Conservation (phyloP, 2,329 filamentous ascomycete genomes). For the Aureobasidium lini region DNA sequence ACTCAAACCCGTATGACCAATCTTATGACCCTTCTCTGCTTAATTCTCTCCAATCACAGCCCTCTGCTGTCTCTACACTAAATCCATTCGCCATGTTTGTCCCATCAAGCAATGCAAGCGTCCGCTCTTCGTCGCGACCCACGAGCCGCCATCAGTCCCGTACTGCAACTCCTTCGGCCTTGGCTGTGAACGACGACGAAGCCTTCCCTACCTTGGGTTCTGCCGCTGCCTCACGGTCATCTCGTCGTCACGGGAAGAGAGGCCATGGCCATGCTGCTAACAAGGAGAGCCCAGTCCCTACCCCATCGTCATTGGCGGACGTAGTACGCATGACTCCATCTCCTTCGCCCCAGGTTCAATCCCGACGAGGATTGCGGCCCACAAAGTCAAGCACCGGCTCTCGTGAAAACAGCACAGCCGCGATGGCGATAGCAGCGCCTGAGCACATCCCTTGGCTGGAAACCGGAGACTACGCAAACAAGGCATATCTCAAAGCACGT, state of each 20-base stretch:
- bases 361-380: conserved; percentile 47
- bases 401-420: conserved; percentile 71
- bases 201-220: conserved; percentile 87
- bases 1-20: conserved; percentile 37
- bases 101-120: conserved; percentile 45
- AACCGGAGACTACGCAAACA: conserved; percentile 84
- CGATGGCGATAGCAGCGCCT: conserved; percentile 76
- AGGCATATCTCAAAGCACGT: conserved; percentile 87
- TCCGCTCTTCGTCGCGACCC: conserved; percentile 62
- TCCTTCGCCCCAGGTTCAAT: conserved; percentile 49
- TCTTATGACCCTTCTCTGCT: conserved; percentile 33
- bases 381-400: conserved; percentile 59
- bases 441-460: conserved; percentile 96
- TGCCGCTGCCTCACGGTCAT: conserved; percentile 60
- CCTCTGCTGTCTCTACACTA: conserved; percentile 49
- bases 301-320: conserved; percentile 79
- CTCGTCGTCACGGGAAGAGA: conserved; percentile 88
- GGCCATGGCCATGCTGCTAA: conserved; percentile 67
- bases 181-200: conserved; percentile 82
- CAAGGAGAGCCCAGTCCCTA: conserved; percentile 46
- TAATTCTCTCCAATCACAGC: conserved; percentile 30
- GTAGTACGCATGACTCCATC: conserved; percentile 69
- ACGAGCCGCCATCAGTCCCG: conserved; percentile 71
- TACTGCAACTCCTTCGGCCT: conserved; percentile 57
- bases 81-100: conserved; percentile 54